Evolutionary conservation across 208 protist species (phyloP).

Genomic region (Leptomonas pyrrhocoris): DNA sequence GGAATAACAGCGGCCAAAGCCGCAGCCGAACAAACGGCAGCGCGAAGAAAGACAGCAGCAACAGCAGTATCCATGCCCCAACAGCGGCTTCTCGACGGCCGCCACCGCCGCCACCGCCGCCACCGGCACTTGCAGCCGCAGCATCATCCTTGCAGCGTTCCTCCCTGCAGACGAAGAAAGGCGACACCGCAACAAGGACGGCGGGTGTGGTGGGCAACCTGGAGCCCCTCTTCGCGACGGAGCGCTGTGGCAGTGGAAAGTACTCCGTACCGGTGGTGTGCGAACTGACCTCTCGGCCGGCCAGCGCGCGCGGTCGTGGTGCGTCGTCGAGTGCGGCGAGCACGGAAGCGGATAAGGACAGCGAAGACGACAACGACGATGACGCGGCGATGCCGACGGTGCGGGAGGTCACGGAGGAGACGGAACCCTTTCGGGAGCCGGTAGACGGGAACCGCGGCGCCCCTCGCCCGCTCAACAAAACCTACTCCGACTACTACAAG

Average conservation of each 20-base stretch:
- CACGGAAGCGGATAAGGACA: neutral
- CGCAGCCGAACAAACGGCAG: neutral
- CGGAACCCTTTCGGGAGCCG: neutral
- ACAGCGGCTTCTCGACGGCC: neutral
- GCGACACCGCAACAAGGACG: neutral
- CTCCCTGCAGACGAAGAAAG: neutral
- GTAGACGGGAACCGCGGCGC: neutral
- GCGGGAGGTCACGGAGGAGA: neutral
- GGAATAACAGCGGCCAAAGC: neutral
- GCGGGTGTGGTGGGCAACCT: neutral
- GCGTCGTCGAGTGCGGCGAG: neutral
- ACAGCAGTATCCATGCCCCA: neutral
- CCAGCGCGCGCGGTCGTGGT: neutral
- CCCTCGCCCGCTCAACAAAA: slow-evolving; percentile 11
- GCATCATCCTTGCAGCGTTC: neutral
- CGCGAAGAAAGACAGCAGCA: neutral
- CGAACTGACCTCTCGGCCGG: neutral
- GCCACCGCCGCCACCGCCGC: neutral
- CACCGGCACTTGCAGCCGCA: neutral
- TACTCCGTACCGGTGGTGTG: slow-evolving; percentile 11
- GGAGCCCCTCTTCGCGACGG: slow-evolving; percentile 20
- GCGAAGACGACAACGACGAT: neutral
- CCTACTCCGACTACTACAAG: slow-evolving; percentile 16
- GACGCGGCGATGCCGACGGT: neutral
- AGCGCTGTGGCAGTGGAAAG: slow-evolving; percentile 14